These are phyloP conservation scores for Galerina marginata DNA, from an alignment of 768 basidiomycete genomes.

Conservation along the genomic window DNA sequence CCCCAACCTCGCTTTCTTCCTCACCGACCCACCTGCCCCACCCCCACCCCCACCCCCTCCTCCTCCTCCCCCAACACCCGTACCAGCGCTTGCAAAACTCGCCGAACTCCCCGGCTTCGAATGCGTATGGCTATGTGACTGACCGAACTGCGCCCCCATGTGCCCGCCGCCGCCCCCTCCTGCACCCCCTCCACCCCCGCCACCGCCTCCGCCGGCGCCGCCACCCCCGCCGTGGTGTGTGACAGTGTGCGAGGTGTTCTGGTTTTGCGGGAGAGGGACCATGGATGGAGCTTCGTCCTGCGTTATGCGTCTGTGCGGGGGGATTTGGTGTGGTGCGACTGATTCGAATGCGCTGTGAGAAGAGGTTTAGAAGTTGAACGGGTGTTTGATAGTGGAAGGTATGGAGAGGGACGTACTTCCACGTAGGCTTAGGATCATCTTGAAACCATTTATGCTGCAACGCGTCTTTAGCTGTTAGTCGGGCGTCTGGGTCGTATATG, in stretches of 20 bases:
- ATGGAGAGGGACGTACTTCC: conserved; percentile 64
- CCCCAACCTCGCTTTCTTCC: conserved; percentile 64
- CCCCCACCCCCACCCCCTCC: conserved; percentile 39
- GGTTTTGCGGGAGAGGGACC: conserved; percentile 66
- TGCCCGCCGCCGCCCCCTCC: conserved; percentile 35
- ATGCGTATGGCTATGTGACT: conserved; percentile 42
- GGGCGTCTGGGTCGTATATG: conserved; percentile 86
- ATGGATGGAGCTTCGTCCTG: conserved; percentile 92
- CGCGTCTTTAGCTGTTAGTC: conserved; percentile 84
- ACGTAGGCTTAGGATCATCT: conserved; percentile 85
- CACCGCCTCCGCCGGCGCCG: no score
- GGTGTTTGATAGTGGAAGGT: conserved; percentile 2
- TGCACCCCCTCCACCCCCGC: no score
- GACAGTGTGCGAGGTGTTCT: conserved; percentile 33
- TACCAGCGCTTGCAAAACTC: conserved; percentile 68
- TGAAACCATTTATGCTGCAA: conserved; percentile 90
- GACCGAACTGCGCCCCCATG: conserved; percentile 46
- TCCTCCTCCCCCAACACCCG: conserved; percentile 58
- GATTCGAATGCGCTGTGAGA: conserved; percentile 72
- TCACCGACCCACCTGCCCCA: conserved; percentile 37
- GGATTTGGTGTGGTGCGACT: conserved; percentile 67
- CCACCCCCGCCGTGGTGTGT: conserved; percentile 33
- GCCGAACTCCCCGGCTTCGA: conserved; percentile 65
- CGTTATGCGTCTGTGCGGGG: conserved; percentile 87
- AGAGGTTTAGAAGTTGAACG: conserved; percentile 3